phyloP scores from a whole-genome alignment of 805 yeast species.

The Ascoidea asiatica region DNA sequence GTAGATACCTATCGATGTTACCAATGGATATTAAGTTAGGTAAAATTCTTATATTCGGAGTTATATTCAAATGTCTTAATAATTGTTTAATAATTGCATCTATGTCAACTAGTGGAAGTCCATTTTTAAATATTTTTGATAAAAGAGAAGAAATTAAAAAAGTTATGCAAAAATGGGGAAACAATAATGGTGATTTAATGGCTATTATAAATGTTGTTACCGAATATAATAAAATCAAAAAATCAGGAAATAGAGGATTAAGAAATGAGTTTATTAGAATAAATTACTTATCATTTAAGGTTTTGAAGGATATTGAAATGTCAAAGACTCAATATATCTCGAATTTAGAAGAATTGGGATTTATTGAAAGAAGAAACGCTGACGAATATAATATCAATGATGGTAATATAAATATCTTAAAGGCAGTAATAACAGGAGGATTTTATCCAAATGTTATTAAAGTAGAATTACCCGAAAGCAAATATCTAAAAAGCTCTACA shows the following conservation, averaged over 20 bases:
- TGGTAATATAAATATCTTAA: conserved; percentile 35
- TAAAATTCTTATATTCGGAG: conserved; percentile 64
- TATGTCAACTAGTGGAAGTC: conserved; percentile 57
- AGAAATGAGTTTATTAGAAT: conserved; percentile 36
- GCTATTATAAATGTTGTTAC: conserved; percentile 49
- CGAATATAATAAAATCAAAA: conserved; percentile 30
- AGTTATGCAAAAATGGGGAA: conserved; percentile 18
- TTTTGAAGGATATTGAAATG: conserved; percentile 59
- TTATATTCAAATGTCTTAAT: conserved; percentile 74
- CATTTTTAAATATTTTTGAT: conserved; percentile 53
- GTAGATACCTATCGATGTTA: conserved; percentile 62
- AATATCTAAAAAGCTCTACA: conserved; percentile 48
- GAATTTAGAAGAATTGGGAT: conserved; percentile 66
- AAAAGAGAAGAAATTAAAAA: conserved; percentile 49
- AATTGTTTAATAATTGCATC: conserved; percentile 73
- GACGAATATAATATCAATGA: conserved; percentile 35
- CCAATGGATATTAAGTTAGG: conserved; percentile 85
- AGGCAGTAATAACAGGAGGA: conserved; percentile 66
- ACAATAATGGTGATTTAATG: conserved; percentile 57
- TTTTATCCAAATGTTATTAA: conserved; percentile 74
- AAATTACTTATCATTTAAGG: conserved; percentile 46
- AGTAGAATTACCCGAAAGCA: conserved; percentile 72
- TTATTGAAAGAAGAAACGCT: conserved; percentile 33
- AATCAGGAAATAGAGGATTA: conserved; percentile 13
- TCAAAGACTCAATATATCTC: conserved; percentile 58